A percentile compares a stretch with the other conserved stretches of the same genome.
Conservation (phyloP, 2,329 filamentous ascomycete species). For the Phaeoacremonium minimum region DNA sequence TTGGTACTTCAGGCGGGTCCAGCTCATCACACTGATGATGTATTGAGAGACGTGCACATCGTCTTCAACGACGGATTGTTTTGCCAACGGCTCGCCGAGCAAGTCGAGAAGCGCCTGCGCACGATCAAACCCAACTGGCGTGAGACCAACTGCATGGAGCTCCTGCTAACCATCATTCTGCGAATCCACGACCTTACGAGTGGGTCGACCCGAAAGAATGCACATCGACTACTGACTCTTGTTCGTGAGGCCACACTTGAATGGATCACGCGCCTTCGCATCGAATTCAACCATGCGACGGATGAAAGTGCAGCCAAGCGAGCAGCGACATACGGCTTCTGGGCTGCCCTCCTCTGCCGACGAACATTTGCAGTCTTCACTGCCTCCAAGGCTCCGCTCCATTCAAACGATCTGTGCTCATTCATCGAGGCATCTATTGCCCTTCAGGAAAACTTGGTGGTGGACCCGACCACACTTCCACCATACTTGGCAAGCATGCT, state of each 20-base stretch:
- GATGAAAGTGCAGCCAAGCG: conserved; percentile 31
- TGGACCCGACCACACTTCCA: conserved; percentile 27
- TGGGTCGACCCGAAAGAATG: conserved; percentile 6
- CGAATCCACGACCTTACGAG: conserved; percentile 24
- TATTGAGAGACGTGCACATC: conserved; percentile 40
- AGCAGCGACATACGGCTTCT: conserved; percentile 40
- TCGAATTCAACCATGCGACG: conserved; percentile 32
- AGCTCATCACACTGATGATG: conserved; percentile 12
- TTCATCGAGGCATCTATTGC: conserved; percentile 34
- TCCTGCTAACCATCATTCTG: conserved; percentile 45
- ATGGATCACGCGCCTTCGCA: conserved; percentile 46
- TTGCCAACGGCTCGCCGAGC: conserved; percentile 38
- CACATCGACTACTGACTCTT: conserved; percentile 28
- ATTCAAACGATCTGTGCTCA: conserved; percentile 12
- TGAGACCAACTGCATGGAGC: conserved; percentile 54
- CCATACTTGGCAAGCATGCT: conserved; percentile 29
- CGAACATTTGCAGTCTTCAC: conserved; percentile 30
- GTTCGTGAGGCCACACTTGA: conserved; percentile 35
- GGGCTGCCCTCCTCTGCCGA: conserved; percentile 30
- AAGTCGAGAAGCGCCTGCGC: conserved; percentile 37
- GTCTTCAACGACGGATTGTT: conserved; percentile 47
- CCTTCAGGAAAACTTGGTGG: conserved; percentile 41
- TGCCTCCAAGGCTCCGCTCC: neutral
- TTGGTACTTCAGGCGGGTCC: conserved; percentile 55
- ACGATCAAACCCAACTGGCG: conserved; percentile 52